Evolutionary conservation across 2,329 filamentous ascomycete species (phyloP), one percentile per base, ranked within the genome.

Genomic region (Colletotrichum liriopes): DNA sequence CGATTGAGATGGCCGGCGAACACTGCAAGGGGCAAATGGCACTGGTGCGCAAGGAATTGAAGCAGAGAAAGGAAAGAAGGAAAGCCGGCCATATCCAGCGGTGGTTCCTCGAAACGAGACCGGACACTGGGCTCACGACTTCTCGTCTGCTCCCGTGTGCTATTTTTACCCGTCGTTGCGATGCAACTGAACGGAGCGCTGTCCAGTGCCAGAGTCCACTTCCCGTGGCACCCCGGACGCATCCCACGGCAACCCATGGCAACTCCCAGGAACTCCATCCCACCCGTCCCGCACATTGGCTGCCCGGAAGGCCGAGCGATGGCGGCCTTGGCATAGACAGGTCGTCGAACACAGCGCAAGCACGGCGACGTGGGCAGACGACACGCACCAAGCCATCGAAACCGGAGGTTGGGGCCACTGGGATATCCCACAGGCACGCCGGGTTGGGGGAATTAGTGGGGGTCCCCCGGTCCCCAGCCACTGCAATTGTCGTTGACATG

Each of bases 401-500:
- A 18, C 16, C n/a, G 54, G 54, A 26, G 54, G 54, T 8, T 58
- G 54, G 54, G 35, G 11, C 7, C 32, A 37, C 20, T 56, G 37
- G 54, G 32, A 37, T 16, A n/a, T n/a, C 20, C 11, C 8, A 11
- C 23, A 14, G 20, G n/a, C 54, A 39, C 3, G 32, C n/a, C 16
- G 14, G 26, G 12, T 41, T 41, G 54, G 35, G 6, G 32, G 6
- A 12, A 39, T 37, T 23, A 23, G 54, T 56, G 54, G 49, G 14
- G 23, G 7, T 3, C 54, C 54, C 54, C 35, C 20, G 0, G 11
- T 56, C 32, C 61, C 61, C 61, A 64, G 61, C 61, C 61, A 64
- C 61, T 64, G 61, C 39, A 64, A 55, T 64, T 64, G 47, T 64
- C 61, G 23, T 26, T 9, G 35, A 63, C 43, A 35, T 49, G 43